Base-by-base conservation (phyloP, 169 alveolate genomes). In the Ichthyophthirius multifiliis region DNA sequence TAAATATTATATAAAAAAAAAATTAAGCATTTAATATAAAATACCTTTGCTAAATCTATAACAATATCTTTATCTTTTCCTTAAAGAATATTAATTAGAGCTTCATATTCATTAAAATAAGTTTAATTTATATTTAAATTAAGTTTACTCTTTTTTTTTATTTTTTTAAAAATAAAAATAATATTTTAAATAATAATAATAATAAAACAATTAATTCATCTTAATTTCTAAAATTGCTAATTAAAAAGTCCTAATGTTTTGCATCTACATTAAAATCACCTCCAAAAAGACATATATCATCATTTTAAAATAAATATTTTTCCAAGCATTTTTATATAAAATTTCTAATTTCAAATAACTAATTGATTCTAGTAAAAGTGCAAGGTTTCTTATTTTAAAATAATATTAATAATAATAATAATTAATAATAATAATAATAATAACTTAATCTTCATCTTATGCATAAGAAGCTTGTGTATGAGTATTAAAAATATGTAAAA, bases 241-340 rank as follows among this genome's bases (percentile, higher is more conserved):
- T 46, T n/a, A 48, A 30, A 65, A 20, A 46, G 3, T 55, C 64
- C 4, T 67, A 39, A 9, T 46, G 43, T 37, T 67, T 44, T 41
- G 84, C 46, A 76, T 85, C 89, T 5, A 88, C 81, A 84, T 88
- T 88, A 63, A 81, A 88, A 82, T 88, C 93, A 3, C 93, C 93
- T 2, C 65, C 48, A 23, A 84, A 39, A n/a, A 88, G 35, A 16
- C 85, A 48, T 23, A 80, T 43, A 73, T 85, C 90, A 13, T 75
- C 48, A 4, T 65, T 43, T 2, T 47, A 10, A 74, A 76, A 77
- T 4, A 77, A 73, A 47, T 81, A 48, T 23, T 81, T 44, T 43
- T 73, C 41, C 13, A 73, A 65, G 34, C 65, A 71, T 43, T 39
- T 27, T 41, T 71, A 47, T 5, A 76, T 41, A 41, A 76, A 82